Evolutionary conservation across 352 stramenopile genomes (phyloP), one percentile per base, ranked within the genome.

Genomic region (Lagenidium sp.): DNA sequence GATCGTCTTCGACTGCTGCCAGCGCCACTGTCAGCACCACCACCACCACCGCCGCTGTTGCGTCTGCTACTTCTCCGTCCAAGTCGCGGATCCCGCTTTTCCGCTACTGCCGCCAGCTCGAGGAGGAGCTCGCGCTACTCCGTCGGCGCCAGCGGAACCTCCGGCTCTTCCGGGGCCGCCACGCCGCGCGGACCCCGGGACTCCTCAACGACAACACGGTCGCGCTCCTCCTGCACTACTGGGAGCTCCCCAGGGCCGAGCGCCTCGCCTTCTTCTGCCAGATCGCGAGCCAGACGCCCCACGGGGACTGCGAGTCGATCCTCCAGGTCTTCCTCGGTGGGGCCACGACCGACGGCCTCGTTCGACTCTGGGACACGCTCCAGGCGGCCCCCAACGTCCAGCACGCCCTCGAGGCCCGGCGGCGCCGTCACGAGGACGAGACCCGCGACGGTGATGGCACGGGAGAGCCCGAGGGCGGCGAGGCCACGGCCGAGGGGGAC

Each of bases 191-290:
- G 22, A 46, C 16, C 4, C 30, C 28, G 53, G 77, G 73, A 0
- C 45, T 86, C 8, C 22, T 89, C 6, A 55, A 79, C 21, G 68
- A 85, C 36, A 55, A 62, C 15, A 86, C 77, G 0, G 53, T 84
- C n/a, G 49, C 64, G 39, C 54, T 85, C 19, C 45, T 89, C 8
- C 53, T 85, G 11, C 61, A 82, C 40, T 85, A 82, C 55, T 87
- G 69, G 72, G 60, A 70, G 13, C 50, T 90, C 1, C 67, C 74
- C 6, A 60, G 58, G 37, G 53, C 53, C 15, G 71, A 90, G 47
- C 67, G 72, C 0, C 55, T 85, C 8, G 65, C 53, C 24, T 85
- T 90, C 37, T 71, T 89, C 35, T 79, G 61, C 34, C 77, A 89
- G 44, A 63, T 89, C 42, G 71, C 73, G 21, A 84, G 65, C 26